A percentile compares a stretch with the other conserved stretches of the same genome.
Evolutionary conservation across 1,284 basidiomycete genomes (phyloP).

Genomic region (Rhodotorula mucilaginosa): DNA sequence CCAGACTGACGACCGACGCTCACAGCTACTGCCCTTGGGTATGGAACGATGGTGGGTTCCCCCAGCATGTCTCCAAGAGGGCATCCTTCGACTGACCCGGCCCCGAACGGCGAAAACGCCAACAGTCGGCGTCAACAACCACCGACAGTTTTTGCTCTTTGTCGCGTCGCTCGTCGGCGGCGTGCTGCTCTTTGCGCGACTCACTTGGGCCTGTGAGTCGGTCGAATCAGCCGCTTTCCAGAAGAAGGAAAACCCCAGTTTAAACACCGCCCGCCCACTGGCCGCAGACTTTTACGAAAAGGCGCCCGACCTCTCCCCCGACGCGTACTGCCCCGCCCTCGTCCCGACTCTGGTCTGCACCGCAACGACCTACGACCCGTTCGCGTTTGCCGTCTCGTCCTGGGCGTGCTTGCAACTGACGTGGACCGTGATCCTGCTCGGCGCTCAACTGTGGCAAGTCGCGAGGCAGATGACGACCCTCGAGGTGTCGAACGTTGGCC

Average conservation of each 20-base stretch:
- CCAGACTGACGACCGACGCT: background rate
- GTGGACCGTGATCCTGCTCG: constrained; percentile 86
- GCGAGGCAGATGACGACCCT: constrained; percentile 92
- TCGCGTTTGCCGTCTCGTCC: constrained; percentile 72
- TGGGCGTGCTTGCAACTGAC: constrained; percentile 90
- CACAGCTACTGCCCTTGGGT: constrained; percentile 94
- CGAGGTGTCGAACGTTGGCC: constrained; percentile 89
- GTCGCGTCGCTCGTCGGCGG: constrained; percentile 78
- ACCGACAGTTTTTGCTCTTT: constrained; percentile 90
- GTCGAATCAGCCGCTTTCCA: no score
- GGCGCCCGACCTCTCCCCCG: constrained; percentile 48
- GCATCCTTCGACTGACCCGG: background rate
- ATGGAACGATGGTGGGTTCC: constrained; percentile 81
- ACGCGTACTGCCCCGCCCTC: constrained; percentile 59
- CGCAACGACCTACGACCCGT: constrained; percentile 64
- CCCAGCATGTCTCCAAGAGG: no score
- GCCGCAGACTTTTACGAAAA: constrained; percentile 45
- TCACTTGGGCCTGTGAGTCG: constrained; percentile 71
- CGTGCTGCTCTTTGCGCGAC: constrained; percentile 74
- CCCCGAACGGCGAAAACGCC: no score
- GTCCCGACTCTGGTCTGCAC: constrained; percentile 68
- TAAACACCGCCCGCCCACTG: background rate
- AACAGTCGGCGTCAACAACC: constrained; percentile 87
- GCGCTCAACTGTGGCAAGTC: constrained; percentile 86
- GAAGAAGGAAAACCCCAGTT: no score